A percentile compares a stretch with the other conserved stretches of the same genome.
phyloP scores from a whole-genome alignment of 73 alveolate species.

The Paraurostyla sp. region DNA sequence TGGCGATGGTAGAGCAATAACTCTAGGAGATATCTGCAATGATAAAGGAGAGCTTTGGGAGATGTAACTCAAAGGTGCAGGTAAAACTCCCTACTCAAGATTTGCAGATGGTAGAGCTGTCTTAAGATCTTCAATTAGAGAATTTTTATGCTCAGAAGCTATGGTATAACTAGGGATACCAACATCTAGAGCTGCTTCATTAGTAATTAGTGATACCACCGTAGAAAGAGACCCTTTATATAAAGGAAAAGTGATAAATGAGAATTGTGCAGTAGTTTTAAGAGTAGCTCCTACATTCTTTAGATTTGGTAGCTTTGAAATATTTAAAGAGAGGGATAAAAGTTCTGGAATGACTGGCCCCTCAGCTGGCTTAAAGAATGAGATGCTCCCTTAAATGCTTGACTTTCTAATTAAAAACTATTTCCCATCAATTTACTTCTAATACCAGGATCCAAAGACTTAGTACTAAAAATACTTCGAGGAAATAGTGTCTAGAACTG shows the following conservation, averaged over 20 bases:
- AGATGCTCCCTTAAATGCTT: slow-evolving; percentile 75
- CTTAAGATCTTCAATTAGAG: slow-evolving; percentile 90
- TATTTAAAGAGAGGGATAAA: slow-evolving; percentile 49
- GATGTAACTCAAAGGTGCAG: slow-evolving; percentile 90
- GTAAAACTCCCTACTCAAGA: slow-evolving; percentile 92
- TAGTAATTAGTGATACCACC: slow-evolving; percentile 72
- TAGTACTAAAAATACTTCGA: slow-evolving; percentile 40
- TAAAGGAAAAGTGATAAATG: slow-evolving; percentile 71
- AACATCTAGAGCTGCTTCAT: slow-evolving; percentile 86
- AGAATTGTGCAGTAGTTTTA: slow-evolving; percentile 86
- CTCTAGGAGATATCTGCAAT: slow-evolving; percentile 77
- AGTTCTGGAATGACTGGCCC: slow-evolving; percentile 75
- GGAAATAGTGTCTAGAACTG: slow-evolving; percentile 82
- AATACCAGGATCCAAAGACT: not conserved
- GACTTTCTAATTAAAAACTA: slow-evolving; percentile 57
- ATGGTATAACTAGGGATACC: slow-evolving; percentile 80
- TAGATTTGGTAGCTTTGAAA: slow-evolving; percentile 79
- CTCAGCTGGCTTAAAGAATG: slow-evolving; percentile 64
- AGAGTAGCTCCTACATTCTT: slow-evolving; percentile 84
- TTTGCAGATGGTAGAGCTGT: slow-evolving; percentile 95
- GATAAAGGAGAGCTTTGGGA: slow-evolving; percentile 65
- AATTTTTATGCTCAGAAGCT: slow-evolving; percentile 91
- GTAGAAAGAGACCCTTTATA: slow-evolving; percentile 84
- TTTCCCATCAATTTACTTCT: slow-evolving; percentile 50
- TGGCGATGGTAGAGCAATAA: slow-evolving; percentile 91